Evolutionary conservation across 148 eudicot genomes (phyloP).

Genomic region (Arbutus unedo): DNA sequence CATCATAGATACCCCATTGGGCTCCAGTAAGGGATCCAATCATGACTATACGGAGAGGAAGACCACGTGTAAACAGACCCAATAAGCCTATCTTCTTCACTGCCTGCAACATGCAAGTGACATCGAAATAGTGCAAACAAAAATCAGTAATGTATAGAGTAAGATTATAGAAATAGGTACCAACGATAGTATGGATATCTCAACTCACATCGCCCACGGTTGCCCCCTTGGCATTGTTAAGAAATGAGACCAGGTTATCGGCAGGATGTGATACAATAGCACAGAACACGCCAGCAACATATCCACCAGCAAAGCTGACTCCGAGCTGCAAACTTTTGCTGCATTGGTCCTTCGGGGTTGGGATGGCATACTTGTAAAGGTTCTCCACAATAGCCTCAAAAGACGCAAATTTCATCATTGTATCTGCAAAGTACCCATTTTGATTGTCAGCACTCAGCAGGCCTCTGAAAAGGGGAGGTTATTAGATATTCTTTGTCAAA

Average conservation of each 20-base stretch:
- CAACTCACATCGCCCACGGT: conserved; percentile 32
- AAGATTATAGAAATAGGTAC: not conserved
- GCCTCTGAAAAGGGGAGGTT: not conserved
- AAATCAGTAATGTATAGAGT: too few relatives aligned
- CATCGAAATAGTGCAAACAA: not conserved
- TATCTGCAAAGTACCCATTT: conserved; percentile 26
- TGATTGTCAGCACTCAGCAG: not conserved
- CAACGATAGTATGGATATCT: not conserved
- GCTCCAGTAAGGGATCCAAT: conserved; percentile 32
- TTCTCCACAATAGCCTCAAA: conserved; percentile 40
- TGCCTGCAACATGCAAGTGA: conserved; percentile 20
- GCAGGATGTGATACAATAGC: conserved; percentile 38
- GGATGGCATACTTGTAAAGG: conserved; percentile 31
- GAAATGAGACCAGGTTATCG: conserved; percentile 39
- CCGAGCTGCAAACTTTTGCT: conserved; percentile 38
- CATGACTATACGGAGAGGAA: conserved; percentile 29
- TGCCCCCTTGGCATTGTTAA: conserved; percentile 41
- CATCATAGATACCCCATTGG: conserved; percentile 28
- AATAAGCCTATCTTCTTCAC: conserved; percentile 28
- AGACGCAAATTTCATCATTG: conserved; percentile 43
- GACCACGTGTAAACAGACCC: conserved; percentile 33
- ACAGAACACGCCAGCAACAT: conserved; percentile 33
- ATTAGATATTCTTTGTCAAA: not conserved
- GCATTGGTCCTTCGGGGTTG: conserved; percentile 39
- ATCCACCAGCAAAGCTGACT: conserved; percentile 37